Percentiles rank a stretch among this genome's conserved stretches.
Conservation (phyloP, 2,329 filamentous ascomycete genomes). For the Cryphonectria carpinicola region DNA sequence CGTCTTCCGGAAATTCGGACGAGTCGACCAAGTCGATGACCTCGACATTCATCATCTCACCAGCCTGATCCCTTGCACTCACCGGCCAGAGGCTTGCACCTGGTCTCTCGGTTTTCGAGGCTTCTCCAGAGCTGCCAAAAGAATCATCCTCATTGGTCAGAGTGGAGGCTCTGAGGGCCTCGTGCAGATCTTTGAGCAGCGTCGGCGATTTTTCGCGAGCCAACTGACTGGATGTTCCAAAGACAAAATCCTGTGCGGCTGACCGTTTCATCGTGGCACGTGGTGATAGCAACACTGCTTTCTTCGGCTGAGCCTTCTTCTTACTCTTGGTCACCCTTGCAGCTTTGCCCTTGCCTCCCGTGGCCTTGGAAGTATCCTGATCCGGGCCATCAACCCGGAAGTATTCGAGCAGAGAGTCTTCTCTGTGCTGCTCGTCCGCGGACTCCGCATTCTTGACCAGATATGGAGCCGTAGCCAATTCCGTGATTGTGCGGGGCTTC, state of each 20-base stretch:
- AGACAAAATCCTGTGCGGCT: constrained; percentile 74
- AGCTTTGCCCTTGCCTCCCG: constrained; percentile 38
- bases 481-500: constrained; percentile 78
- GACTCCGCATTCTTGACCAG: constrained; percentile 41
- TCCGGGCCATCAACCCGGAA: constrained; percentile 42
- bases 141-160: constrained; percentile 43
- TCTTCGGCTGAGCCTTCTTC: constrained; percentile 42
- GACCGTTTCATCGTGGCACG: constrained; percentile 68
- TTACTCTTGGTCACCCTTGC: constrained; percentile 46
- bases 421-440: constrained; percentile 35
- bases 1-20: constrained; percentile 36
- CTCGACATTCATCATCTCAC: constrained; percentile 66
- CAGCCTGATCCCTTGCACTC: constrained; percentile 67
- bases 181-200: constrained; percentile 64
- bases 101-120: constrained; percentile 22
- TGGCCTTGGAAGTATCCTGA: constrained; percentile 37
- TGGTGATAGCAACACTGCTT: constrained; percentile 68
- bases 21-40: constrained; percentile 62
- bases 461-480: constrained; percentile 75
- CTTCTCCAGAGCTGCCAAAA: constrained; percentile 38
- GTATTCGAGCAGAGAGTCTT: constrained; percentile 51
- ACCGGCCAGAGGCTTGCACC: constrained; percentile 67
- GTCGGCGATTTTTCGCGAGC: constrained; percentile 73
- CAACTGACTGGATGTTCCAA: constrained; percentile 85
- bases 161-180: constrained; percentile 65